Evolutionary conservation across 2,329 filamentous ascomycete species (phyloP).

Genomic region (Cercospora zeae-maydis): DNA sequence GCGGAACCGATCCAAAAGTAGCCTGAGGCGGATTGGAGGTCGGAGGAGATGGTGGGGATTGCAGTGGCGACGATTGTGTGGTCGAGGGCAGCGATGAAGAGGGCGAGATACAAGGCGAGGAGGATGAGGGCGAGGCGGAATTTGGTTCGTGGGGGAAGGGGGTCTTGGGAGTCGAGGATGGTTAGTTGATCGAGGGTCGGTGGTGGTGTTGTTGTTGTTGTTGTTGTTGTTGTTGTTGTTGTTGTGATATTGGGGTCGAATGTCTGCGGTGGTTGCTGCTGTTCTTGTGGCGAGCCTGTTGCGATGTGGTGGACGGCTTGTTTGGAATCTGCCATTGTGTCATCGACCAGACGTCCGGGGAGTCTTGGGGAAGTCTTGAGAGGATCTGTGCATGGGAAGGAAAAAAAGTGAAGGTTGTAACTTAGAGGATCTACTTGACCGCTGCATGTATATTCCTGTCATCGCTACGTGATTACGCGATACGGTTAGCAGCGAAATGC

Average conservation of each 20-base stretch:
- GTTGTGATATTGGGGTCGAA: neutral
- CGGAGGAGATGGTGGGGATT: constrained; percentile 60
- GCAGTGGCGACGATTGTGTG: constrained; percentile 63
- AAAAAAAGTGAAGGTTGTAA: neutral
- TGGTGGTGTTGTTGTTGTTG: neutral
- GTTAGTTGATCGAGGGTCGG: neutral
- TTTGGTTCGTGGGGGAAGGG: constrained; percentile 30
- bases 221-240: too few species aligned
- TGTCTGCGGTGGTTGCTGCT: neutral
- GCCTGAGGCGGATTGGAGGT: constrained; percentile 63
- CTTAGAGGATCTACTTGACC: neutral
- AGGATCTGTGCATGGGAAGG: neutral
- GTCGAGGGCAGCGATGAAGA: constrained; percentile 42
- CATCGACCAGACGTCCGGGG: too few species aligned
- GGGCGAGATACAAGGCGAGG: constrained; percentile 30
- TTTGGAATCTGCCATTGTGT: neutral
- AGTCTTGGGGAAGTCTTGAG: neutral
- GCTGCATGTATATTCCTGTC: neutral
- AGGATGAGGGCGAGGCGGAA: constrained; percentile 20
- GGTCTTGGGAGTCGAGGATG: neutral
- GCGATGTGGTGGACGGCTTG: neutral
- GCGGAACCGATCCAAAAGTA: constrained; percentile 80
- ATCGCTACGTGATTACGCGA: neutral
- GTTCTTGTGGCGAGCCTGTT: neutral
- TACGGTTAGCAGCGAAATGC: neutral